These are phyloP conservation scores for Plasmodium vivax DNA, from an alignment of 169 alveolate genomes.

Conservation along the genomic window DNA sequence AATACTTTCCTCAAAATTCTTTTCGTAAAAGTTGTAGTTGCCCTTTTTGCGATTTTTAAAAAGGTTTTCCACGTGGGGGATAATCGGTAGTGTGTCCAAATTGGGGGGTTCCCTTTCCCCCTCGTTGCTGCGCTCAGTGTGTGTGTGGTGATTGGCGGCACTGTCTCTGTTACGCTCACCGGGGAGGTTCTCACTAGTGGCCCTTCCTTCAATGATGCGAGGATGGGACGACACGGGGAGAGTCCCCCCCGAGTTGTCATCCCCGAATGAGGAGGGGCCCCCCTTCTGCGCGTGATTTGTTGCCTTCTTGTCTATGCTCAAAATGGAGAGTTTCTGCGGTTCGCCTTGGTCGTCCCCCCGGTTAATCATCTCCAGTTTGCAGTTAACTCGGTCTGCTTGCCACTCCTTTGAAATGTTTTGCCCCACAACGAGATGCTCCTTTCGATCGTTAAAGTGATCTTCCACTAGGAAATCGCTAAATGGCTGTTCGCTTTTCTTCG, in stretches of 20 bases:
- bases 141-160: background rate
- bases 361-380: background rate
- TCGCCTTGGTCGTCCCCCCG: background rate
- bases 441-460: background rate
- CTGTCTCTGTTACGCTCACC: background rate
- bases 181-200: background rate
- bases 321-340: background rate
- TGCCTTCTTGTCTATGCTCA: background rate
- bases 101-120: background rate
- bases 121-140: background rate
- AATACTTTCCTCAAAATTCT: background rate
- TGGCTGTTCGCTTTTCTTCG: background rate
- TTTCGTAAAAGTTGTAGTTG: background rate
- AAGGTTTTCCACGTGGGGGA: background rate
- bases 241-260: background rate
- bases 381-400: background rate
- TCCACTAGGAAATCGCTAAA: background rate
- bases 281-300: background rate
- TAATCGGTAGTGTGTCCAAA: background rate
- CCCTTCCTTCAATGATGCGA: background rate
- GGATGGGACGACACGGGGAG: background rate
- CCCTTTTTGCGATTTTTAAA: constrained; percentile 9
- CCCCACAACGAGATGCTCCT: background rate
- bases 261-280: background rate
- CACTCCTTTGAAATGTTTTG: background rate